Percentiles rank a stretch among this genome's conserved stretches.
phyloP scores from a whole-genome alignment of 2,329 filamentous ascomycete genomes.

The Penicillium olsonii region DNA sequence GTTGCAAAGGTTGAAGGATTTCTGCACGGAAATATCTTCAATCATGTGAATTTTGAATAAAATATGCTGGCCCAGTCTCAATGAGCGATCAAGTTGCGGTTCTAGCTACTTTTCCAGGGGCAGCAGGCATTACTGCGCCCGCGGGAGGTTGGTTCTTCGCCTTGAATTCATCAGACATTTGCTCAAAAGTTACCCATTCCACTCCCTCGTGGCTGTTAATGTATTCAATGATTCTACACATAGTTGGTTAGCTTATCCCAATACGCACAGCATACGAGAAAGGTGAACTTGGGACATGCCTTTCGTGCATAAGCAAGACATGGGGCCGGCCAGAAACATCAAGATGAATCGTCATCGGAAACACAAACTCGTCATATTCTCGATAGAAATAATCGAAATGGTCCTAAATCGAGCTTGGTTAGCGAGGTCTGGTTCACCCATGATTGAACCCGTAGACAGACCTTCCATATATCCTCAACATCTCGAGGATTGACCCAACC shows the following conservation, averaged over 20 bases:
- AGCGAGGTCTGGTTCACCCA: slow-evolving; percentile 25
- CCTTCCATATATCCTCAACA: slow-evolving; percentile 60
- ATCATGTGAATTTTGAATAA: too few relatives aligned
- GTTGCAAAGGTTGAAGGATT: too few relatives aligned
- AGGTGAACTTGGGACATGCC: slow-evolving; percentile 43
- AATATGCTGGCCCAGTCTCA: too few relatives aligned
- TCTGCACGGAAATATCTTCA: too few relatives aligned
- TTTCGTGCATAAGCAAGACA: slow-evolving; percentile 72
- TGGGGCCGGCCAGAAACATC: slow-evolving; percentile 73
- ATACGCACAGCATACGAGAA: not conserved
- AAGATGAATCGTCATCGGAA: slow-evolving; percentile 76
- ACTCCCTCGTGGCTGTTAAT: slow-evolving; percentile 62
- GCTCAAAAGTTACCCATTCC: slow-evolving; percentile 58
- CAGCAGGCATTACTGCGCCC: slow-evolving; percentile 29
- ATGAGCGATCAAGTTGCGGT: not conserved
- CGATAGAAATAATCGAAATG: slow-evolving; percentile 70
- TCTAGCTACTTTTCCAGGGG: slow-evolving; percentile 6
- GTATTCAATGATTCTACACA: slow-evolving; percentile 61
- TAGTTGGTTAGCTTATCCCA: slow-evolving; percentile 1
- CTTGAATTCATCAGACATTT: slow-evolving; percentile 75
- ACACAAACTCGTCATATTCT: slow-evolving; percentile 75
- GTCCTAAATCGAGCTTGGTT: slow-evolving; percentile 46
- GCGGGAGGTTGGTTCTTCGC: slow-evolving; percentile 26
- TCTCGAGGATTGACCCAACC: slow-evolving; percentile 62
- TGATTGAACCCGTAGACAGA: slow-evolving; percentile 1